phyloP scores from a whole-genome alignment of 2,329 filamentous ascomycete species.

The Xylaria sp. region DNA sequence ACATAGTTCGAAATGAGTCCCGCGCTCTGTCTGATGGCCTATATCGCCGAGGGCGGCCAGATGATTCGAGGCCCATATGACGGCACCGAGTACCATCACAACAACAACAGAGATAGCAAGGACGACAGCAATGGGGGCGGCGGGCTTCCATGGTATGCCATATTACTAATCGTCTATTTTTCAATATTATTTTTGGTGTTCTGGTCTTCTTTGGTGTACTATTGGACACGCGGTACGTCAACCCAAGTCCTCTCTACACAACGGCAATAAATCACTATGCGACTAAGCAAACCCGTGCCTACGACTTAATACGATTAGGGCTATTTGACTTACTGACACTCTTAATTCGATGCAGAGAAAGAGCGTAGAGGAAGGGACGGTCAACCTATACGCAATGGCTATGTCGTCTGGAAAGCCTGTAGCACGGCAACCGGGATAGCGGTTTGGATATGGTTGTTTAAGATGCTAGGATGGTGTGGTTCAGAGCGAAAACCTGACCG shows the following conservation, averaged over 20 bases:
- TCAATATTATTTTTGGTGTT: conserved; percentile 19
- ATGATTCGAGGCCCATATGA: background rate
- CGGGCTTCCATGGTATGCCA: conserved; percentile 14
- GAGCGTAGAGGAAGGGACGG: conserved; percentile 19
- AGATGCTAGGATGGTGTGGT: conserved; percentile 23
- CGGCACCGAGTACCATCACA: background rate
- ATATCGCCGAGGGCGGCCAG: background rate
- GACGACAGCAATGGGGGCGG: background rate
- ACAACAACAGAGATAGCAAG: background rate
- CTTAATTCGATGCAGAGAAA: conserved; percentile 25
- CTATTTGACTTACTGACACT: conserved; percentile 8
- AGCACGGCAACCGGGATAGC: conserved; percentile 34
- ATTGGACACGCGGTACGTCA: conserved; percentile 21
- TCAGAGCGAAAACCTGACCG: conserved; percentile 2
- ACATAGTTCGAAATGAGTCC: conserved; percentile 10
- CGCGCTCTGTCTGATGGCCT: conserved; percentile 1
- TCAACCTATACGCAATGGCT: conserved; percentile 24
- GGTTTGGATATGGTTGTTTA: conserved; percentile 36
- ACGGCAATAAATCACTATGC: background rate
- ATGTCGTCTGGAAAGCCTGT: conserved; percentile 39
- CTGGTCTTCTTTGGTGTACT: conserved; percentile 17
- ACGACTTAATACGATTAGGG: no score
- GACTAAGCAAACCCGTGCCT: background rate
- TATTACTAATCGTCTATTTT: conserved; percentile 14
- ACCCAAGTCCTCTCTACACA: background rate